Percentiles rank a stretch among this genome's conserved stretches.
phyloP scores from a whole-genome alignment of 148 eudicot genomes.

The Amaranthus hypochondriacus region DNA sequence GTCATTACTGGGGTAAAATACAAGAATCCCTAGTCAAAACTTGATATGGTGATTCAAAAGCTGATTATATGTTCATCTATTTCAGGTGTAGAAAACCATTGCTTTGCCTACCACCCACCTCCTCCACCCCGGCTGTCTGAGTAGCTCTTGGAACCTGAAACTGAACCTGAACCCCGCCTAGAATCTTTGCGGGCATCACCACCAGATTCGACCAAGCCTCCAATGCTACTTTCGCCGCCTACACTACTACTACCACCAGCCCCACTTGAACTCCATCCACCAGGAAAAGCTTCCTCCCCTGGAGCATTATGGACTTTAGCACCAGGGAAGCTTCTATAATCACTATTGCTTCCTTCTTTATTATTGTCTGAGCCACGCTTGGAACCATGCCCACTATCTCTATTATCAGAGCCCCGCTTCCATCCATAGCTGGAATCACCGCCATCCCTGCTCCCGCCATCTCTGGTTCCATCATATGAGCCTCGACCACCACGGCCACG shows the following conservation, averaged over 20 bases:
- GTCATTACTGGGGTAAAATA: neutral
- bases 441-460: constrained; percentile 29
- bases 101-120: constrained; percentile 19
- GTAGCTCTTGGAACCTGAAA: constrained; percentile 23
- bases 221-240: constrained; percentile 19
- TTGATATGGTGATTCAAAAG: neutral
- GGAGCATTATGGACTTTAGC: constrained; percentile 79
- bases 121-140: constrained; percentile 24
- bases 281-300: constrained; percentile 75
- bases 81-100: neutral
- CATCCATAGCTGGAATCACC: constrained; percentile 41
- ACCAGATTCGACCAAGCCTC: constrained; percentile 24
- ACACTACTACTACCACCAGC: constrained; percentile 22
- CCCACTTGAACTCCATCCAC: constrained; percentile 54
- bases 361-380: constrained; percentile 35
- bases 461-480: constrained; percentile 44
- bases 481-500: constrained; percentile 69
- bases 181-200: constrained; percentile 18
- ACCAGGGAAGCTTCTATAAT: constrained; percentile 72
- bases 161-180: constrained; percentile 22
- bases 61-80: neutral
- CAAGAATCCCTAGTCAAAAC: neutral
- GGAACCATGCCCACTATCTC: constrained; percentile 19
- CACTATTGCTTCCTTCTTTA: constrained; percentile 36
- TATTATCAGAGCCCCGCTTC: constrained; percentile 33